Evolutionary conservation across 805 yeast genomes (phyloP), one percentile per base, ranked within the genome.

Genomic region (Candida nitratophila): DNA sequence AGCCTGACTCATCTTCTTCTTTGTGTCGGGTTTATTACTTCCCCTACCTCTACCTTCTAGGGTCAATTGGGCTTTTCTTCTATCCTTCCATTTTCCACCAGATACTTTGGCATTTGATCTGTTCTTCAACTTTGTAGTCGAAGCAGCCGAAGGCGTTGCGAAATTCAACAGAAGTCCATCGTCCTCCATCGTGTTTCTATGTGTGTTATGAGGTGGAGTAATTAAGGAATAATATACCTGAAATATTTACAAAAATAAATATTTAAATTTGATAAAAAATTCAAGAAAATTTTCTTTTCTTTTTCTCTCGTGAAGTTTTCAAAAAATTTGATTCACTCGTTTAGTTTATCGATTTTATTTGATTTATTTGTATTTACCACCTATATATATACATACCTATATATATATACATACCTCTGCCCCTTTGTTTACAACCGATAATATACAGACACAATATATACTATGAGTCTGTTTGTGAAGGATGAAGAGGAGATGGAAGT

Each of bases 61-160:
- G 44, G 71, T 61, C 54, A 74, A 68, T 54, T 77, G 80, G 46
- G 77, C 65, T 57, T 76, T 78, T 53, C 93, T 69, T 49, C 95
- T 74, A 45, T 87, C 95, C 53, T 76, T 82, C 96, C 96, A 87
- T 50, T 74, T 74, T 15, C 95, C 96, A 32, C 91, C 91, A 2
- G 75, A 68, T 2, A 79, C 73, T 73, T 79, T 34, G 20, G 49
- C 32, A 39, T 50, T 27, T 45, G 54, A 45, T 50, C 49, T 7
- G 12, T 37, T 22, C 19, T 46, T 43, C 24, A 41, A 34, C 11
- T 66, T 50, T 2, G 57, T 46, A 24, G 53, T 50, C 12, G 53
- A 57, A 41, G 40, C 54, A 44, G 52, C 47, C 9, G 62, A 58
- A 11, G 56, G 56, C 4, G 72, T 64, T 26, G 82, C 75, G 56